Base-by-base conservation (phyloP, 2,329 filamentous ascomycete species). In the Trichoderma semiorbis region DNA sequence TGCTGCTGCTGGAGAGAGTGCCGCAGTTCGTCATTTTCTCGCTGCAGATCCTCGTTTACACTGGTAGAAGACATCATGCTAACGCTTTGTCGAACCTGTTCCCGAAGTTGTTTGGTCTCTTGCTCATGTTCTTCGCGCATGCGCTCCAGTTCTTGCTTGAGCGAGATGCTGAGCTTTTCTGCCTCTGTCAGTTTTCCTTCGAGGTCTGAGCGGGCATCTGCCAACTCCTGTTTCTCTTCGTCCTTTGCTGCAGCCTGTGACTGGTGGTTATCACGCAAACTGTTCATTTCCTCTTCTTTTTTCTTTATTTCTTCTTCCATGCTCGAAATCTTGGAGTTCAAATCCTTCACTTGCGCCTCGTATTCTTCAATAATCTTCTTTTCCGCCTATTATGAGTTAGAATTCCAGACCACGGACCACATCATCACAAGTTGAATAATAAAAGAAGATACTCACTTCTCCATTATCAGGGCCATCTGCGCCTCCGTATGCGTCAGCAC, bases 351-450 rank as follows among this genome's bases (percentile, higher is more conserved):
- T 80, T 97, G 93, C 2, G 86, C 84, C 80, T 97, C 92, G 74
- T 94, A 93, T n/a, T 96, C 93, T 60, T 92, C 87, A 50, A 97
- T 88, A 55, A 92, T 80, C 78, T 91, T 93, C 79, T 91, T 90
- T 75, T 95, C 91, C 72, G 87, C 85, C 84, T 91, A 47, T 24
- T 65, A n/a, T 11, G 36, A 21, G 71, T 76, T 73, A 78, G 77
- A 64, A 32, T 14, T n/a, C 39, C 14, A 21, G 30, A 28, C 36
- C 36, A 64, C 36, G n/a, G 53, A 8, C 18, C 53, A 26, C 28
- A 28, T 24, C 8, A 28, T 58, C 7, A 24, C 12, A 28, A 28
- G 0, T 7, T 28, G 26, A n/a, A 28, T 12, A 50, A 61, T 1
- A 36, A 21, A 53, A 28, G 3, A 36, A 72, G 43, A 18, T n/a